Base-by-base conservation (phyloP, 768 basidiomycete genomes). In the Lactarius sanguifluus region DNA sequence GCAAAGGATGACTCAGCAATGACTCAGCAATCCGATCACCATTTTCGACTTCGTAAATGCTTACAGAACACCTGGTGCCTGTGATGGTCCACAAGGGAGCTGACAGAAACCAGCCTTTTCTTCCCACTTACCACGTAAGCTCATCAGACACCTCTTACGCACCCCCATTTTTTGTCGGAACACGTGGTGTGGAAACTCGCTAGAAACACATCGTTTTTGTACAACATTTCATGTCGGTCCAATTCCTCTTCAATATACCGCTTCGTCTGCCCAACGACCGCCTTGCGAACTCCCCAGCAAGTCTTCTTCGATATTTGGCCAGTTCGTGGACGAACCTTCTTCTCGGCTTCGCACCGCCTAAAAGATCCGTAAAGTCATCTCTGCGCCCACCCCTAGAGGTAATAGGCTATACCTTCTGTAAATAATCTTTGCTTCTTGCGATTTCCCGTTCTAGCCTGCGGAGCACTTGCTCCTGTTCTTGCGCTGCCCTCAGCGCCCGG, bases 381-480 rank as follows among this genome's bases (percentile, higher is more conserved):
- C 34, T 36, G 34, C 7, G 23, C 23, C n/a, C n/a, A 12, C 13
- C 16, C 20, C 16, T 15, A n/a, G 18, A 56, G 38, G 25, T 6
- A 6, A 47, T 25, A 8, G 18, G 5, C 9, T 34, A 89, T 38
- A 89, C 90, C 85, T 93, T 94, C 38, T 72, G 79, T 71, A 94
- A 73, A 68, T 86, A 94, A 56, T 93, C 92, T 71, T 81, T 88
- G 74, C 86, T 88, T 73, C 82, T 79, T 47, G 81, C 84, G 71
- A 88, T 76, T 62, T 85, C 82, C 64, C 80, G 76, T 70, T 91
- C 88, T 25, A 90, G 73, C 57, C 74, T 73, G 32, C 72, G 76
- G 10, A 91, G 79, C 23, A 81, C 68, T 56, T 74, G 75, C 16
- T 80, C 78, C 73, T 89, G 89, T 56, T 77, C 76, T 73, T 92